Percentiles rank a stretch among this genome's conserved stretches.
Evolutionary conservation across 1,284 basidiomycete species (phyloP).

Genomic region (Veloporphyrellus conicus): DNA sequence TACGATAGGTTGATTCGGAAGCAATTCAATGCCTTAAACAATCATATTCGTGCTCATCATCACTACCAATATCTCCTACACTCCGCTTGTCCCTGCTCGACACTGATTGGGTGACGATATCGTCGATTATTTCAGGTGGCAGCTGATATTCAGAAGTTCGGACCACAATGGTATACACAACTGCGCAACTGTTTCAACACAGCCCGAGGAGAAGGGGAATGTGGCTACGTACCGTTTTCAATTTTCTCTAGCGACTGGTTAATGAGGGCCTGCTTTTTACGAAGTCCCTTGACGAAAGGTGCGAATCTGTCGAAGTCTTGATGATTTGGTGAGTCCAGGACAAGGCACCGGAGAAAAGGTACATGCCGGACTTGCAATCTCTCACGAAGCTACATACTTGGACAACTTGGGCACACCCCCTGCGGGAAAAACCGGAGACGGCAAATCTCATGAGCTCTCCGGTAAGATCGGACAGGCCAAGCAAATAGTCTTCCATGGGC

Average conservation of each 20-base stretch:
- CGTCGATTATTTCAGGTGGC: conserved; percentile 60
- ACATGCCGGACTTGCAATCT: conserved; percentile 70
- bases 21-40: conserved; percentile 15
- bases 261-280: conserved; percentile 87
- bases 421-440: conserved; percentile 70
- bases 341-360: not conserved
- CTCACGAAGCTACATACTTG: conserved; percentile 77
- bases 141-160: conserved; percentile 69
- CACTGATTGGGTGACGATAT: conserved; percentile 53
- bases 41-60: conserved; percentile 30
- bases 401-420: conserved; percentile 65
- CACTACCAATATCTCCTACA: conserved; percentile 17
- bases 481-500: conserved; percentile 78
- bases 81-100: conserved; percentile 28
- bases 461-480: conserved; percentile 90
- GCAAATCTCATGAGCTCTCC: conserved; percentile 98
- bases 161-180: conserved; percentile 65
- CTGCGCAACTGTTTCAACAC: conserved; percentile 35
- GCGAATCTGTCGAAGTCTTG: conserved; percentile 74
- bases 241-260: conserved; percentile 86
- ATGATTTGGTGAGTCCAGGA: not conserved
- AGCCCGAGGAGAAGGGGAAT: not conserved
- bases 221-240: conserved; percentile 67
- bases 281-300: conserved; percentile 66
- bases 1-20: not conserved